Base-by-base conservation (phyloP, 2,329 filamentous ascomycete genomes). In the Penicillium brasilianum region DNA sequence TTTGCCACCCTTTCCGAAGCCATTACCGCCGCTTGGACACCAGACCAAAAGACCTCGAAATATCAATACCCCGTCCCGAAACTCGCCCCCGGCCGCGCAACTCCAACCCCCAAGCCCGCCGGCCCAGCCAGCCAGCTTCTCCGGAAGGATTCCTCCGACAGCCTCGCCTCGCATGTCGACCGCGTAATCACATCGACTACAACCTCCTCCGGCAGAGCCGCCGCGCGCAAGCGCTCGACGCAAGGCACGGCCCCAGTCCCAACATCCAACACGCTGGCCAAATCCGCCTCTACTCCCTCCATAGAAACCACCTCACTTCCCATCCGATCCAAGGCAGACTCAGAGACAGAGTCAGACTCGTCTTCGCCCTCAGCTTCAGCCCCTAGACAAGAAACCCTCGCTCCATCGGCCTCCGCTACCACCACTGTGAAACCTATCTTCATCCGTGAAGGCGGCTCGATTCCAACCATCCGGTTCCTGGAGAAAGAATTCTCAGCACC, bases 401-500 rank as follows among this genome's bases (percentile, higher is more conserved):
- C 34, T 37, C 18, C 32, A 1, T 37, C n/a, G 18, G 13, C 50
- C 5, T 53, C 50, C 1, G 20, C 34, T 20, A 43, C 44, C 20
- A 18, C 52, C 32, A 43, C 57, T 18, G 65, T 74, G 11, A 70
- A 72, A 57, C 94, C 93, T 0, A 82, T 99, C 3, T 98, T 96
- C 74, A 99, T 99, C 68, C 87, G 95, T 10, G 95, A 99, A 78
- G 95, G 95, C 13, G 95, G 95, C 5, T 96, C 91, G 0, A 99
- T 99, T 68, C 95, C 95, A 0, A 92, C 92, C 0, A 98, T 98
- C 59, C 83, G 95, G 6, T 98, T 98, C 73, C 75, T 98, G 39
- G 94, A 98, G 76, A 97, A 97, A 79, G 92, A 96, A 71, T 97
- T 98, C 73, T 84, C 85, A 2, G 95, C 95, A 0, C 93, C 93